Percentiles rank a stretch among this genome's conserved stretches.
Conservation (phyloP, 768 basidiomycete species). For the Mycena venus region DNA sequence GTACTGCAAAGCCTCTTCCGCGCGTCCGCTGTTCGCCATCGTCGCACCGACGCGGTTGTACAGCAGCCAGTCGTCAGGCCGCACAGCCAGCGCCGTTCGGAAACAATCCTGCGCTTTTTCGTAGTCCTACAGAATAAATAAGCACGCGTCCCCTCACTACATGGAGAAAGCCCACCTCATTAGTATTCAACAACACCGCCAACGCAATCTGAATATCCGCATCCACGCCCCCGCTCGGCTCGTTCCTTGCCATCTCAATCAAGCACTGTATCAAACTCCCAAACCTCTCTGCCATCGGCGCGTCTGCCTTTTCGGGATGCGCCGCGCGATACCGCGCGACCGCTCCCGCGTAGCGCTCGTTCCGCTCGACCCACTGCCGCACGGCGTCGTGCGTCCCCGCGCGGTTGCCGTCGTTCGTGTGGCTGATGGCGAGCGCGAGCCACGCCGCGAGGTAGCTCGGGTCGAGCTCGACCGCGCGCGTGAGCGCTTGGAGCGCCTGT, state of each 20-base stretch:
- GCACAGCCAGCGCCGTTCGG: constrained; percentile 84
- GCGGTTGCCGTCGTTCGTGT: constrained; percentile 90
- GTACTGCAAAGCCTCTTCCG: constrained; percentile 87
- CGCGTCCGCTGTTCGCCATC: constrained; percentile 88
- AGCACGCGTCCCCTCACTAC: not conserved
- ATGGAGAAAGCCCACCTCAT: constrained; percentile 71
- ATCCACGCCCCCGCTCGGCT: constrained; percentile 76
- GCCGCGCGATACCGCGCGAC: constrained; percentile 56
- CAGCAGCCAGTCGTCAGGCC: constrained; percentile 92
- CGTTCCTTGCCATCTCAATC: constrained; percentile 82
- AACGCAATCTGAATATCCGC: constrained; percentile 96
- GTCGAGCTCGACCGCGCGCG: constrained; percentile 85
- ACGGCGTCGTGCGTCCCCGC: constrained; percentile 84
- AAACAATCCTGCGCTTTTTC: constrained; percentile 96
- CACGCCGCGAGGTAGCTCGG: constrained; percentile 83
- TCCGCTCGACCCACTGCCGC: constrained; percentile 83
- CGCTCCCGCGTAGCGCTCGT: constrained; percentile 65
- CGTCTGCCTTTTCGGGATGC: constrained; percentile 43
- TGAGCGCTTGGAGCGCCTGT: constrained; percentile 89
- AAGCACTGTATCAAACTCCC: constrained; percentile 77
- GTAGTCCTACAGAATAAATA: constrained; percentile 73
- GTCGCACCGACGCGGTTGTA: constrained; percentile 97
- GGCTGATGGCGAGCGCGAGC: constrained; percentile 91
- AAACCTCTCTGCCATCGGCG: constrained; percentile 56
- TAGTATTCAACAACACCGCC: constrained; percentile 92